Base-by-base conservation (phyloP, 768 basidiomycete species). In the Tylopilus sp. region DNA sequence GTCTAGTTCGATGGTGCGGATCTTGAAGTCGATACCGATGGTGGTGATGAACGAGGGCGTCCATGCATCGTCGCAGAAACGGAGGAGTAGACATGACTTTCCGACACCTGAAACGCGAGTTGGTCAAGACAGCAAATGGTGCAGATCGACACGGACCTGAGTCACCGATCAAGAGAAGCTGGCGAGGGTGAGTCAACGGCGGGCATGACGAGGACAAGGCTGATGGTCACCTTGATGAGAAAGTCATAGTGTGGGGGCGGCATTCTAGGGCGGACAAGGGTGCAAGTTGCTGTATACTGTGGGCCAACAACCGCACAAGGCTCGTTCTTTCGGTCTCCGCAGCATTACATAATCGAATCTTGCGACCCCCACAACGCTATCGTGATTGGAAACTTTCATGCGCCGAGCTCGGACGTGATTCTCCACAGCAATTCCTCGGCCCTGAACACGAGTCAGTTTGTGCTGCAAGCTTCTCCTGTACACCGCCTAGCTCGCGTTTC, bases 31-130 rank as follows among this genome's bases (percentile, higher is more conserved):
- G 62, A 98, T 95, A 54, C 96, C 97, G 71, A 99, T 99, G 52
- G 97, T 99, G 52, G 95, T 98, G 74, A 98, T 98, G 78, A 98
- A 98, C 40, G 91, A 94, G 44, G 95, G 95, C 30, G 97, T 98
- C 94, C 95, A 99, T 58, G 95, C 91, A 74, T 99, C 97, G 77
- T 98, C 97, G 70, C 94, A 98, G 84, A 99, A 99, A 59, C 93
- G 88, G 56, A 93, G 82, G 48, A 94, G 78, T n/a, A 94, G 80
- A 75, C 91, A 93, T 25, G 95, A 98, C 79, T 99, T 95, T 58
- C 96, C 93, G 63, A 97, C 95, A 74, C 93, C 93, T 86, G 62
- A 47, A 28, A 43, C 44, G 48, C 50, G 49, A 17, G 22, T 62
- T 30, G 36, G 66, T 72, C 1, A 44, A 50, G 33, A 40, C 12